These are phyloP conservation scores for Spizellomyces sp. DNA, from an alignment of 192 early-diverging fungal species.

Conservation along the genomic window DNA sequence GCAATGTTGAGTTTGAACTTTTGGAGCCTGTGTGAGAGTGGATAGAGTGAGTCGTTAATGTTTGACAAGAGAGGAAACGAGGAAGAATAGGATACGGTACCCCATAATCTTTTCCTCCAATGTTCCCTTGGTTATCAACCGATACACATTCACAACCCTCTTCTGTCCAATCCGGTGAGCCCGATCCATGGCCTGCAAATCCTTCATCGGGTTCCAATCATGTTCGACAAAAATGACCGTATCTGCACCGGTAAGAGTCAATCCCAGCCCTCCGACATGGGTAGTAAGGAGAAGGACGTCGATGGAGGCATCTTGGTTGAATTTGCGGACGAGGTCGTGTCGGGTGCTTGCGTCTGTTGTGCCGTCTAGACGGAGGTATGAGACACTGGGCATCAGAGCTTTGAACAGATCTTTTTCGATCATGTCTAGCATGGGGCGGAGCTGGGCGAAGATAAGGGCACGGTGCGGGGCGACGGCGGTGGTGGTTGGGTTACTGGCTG, in stretches of 20 bases:
- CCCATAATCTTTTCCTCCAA: conserved; percentile 99
- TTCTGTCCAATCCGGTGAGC: conserved; percentile 98
- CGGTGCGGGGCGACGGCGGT: conserved; percentile 81
- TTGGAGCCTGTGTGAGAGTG: conserved; percentile 68
- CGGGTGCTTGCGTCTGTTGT: conserved; percentile 78
- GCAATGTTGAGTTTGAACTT: conserved; percentile 99
- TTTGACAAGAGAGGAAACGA: conserved; percentile 13
- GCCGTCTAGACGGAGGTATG: conserved; percentile 94
- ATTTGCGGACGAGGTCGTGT: conserved; percentile 89
- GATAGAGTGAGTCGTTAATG: neutral
- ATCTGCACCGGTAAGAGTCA: conserved; percentile 99
- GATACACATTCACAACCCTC: conserved; percentile 96
- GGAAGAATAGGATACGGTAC: conserved; percentile 39
- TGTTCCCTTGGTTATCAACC: conserved; percentile 94
- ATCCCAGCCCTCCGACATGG: conserved; percentile 93
- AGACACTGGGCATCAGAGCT: conserved; percentile 81
- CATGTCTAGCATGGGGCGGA: conserved; percentile 94
- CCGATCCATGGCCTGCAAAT: conserved; percentile 99
- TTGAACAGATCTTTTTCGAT: conserved; percentile 91
- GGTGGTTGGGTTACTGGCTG: conserved; percentile 45
- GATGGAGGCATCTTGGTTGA: conserved; percentile 96
- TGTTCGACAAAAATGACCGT: conserved; percentile 99
- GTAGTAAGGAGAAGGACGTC: conserved; percentile 95
- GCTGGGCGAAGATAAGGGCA: conserved; percentile 95
- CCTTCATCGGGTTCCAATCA: conserved; percentile 99